A percentile compares a stretch with the other conserved stretches of the same genome.
Conservation (phyloP, 805 yeast species). For the Yarrowia divulgata region DNA sequence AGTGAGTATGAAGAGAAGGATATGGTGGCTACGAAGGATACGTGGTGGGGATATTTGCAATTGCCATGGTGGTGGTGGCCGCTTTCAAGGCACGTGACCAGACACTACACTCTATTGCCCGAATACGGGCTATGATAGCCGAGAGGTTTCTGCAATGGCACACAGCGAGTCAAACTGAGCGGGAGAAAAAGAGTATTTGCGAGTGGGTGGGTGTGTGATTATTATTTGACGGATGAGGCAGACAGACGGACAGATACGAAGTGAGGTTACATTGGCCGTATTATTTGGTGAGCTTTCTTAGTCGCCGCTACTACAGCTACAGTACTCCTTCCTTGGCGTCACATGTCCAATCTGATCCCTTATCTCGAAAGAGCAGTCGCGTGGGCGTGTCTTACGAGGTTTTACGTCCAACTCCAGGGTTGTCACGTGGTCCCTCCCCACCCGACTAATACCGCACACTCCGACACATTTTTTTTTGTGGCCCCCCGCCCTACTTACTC, state of each 20-base stretch:
- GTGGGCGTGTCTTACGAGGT: background rate
- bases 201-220: constrained; percentile 1
- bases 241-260: background rate
- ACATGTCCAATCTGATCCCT: no score
- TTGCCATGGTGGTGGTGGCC: background rate
- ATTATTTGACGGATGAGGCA: background rate
- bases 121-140: background rate
- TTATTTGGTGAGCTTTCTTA: no score
- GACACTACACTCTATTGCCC: background rate
- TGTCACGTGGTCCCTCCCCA: background rate
- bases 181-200: background rate
- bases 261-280: no score
- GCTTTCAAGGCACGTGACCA: background rate
- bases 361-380: background rate
- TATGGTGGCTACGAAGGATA: background rate
- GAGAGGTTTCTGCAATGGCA: constrained; percentile 5
- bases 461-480: background rate
- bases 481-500: constrained; percentile 13
- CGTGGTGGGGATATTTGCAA: background rate
- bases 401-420: background rate
- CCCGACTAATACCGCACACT: constrained; percentile 9
- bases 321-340: no score
- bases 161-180: constrained; percentile 8
- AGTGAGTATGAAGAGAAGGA: constrained; percentile 23
- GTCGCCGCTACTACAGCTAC: no score